Evolutionary conservation across 2,329 filamentous ascomycete genomes (phyloP).

Genomic region (Aspergillus novofumigatus): DNA sequence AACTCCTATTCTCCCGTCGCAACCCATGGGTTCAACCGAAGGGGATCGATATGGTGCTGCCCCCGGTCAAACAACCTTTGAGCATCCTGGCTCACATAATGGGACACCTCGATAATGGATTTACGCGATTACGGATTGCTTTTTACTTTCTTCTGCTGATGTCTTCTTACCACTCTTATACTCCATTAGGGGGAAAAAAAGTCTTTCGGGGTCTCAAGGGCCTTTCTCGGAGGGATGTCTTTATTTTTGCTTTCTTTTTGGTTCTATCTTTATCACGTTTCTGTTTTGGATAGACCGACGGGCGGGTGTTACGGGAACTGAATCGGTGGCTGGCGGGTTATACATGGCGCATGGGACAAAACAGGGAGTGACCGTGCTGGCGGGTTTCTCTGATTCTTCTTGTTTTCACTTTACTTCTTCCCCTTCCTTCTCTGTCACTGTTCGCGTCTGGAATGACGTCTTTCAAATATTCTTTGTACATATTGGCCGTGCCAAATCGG

Average conservation of each 20-base stretch:
- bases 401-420: conserved; percentile 12
- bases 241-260: conserved; percentile 16
- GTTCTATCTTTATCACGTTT: conserved; percentile 6
- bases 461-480: conserved; percentile 26
- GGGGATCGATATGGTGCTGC: conserved; percentile 29
- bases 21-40: conserved; percentile 27
- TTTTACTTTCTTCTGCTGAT: conserved; percentile 11
- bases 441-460: conserved; percentile 11
- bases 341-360: conserved; percentile 25
- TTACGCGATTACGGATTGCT: conserved; percentile 7
- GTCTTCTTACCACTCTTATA: conserved; percentile 11
- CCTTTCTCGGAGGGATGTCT: conserved; percentile 1
- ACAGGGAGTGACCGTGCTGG: conserved; percentile 23
- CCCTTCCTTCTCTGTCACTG: conserved; percentile 11
- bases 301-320: conserved; percentile 23
- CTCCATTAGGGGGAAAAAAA: conserved; percentile 1
- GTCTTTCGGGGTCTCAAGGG: not conserved
- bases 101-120: conserved; percentile 29
- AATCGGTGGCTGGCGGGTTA: conserved; percentile 20
- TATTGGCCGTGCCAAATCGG: conserved; percentile 18
- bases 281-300: conserved; percentile 32
- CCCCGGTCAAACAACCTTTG: conserved; percentile 24
- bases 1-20: conserved; percentile 34
- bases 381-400: conserved; percentile 20
- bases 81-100: conserved; percentile 28